These are phyloP conservation scores for Lasiodiplodia citricola DNA, from an alignment of 2,329 filamentous ascomycete genomes.

Conservation along the genomic window DNA sequence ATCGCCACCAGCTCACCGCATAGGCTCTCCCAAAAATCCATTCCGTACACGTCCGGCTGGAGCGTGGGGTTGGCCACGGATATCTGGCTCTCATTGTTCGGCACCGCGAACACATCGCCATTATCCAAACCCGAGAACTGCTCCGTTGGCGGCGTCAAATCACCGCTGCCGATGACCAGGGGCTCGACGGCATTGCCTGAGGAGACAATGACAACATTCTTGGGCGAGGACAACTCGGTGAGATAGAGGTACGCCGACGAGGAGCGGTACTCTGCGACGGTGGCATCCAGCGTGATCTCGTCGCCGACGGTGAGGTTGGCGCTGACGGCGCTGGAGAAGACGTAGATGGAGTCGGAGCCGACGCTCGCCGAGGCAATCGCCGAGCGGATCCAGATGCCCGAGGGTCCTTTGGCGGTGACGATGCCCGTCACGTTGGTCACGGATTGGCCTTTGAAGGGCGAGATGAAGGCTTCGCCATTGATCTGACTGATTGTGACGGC, in stretches of 20 bases:
- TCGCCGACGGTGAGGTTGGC: constrained; percentile 66
- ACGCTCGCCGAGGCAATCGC: constrained; percentile 60
- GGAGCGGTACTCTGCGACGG: constrained; percentile 65
- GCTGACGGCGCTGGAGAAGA: constrained; percentile 62
- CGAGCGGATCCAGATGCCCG: constrained; percentile 69
- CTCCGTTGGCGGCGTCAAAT: constrained; percentile 62
- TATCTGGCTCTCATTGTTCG: constrained; percentile 65
- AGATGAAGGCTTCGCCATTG: constrained; percentile 69
- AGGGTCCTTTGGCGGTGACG: constrained; percentile 66
- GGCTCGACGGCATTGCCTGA: constrained; percentile 61
- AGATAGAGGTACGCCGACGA: constrained; percentile 64
- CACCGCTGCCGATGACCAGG: constrained; percentile 64
- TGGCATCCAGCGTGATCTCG: constrained; percentile 64
- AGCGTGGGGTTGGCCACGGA: constrained; percentile 66
- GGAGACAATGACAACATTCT: constrained; percentile 60
- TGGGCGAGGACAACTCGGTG: constrained; percentile 66
- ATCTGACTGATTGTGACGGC: constrained; percentile 54
- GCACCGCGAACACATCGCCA: constrained; percentile 69
- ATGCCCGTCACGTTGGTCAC: constrained; percentile 67
- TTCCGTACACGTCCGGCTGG: constrained; percentile 65
- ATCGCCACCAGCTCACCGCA: constrained; percentile 71
- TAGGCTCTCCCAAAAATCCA: constrained; percentile 77
- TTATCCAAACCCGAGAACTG: constrained; percentile 67
- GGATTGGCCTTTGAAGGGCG: constrained; percentile 61
- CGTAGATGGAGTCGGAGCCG: constrained; percentile 68